Base-by-base conservation (phyloP, 75 land plant genomes). In the Picea glauca region DNA sequence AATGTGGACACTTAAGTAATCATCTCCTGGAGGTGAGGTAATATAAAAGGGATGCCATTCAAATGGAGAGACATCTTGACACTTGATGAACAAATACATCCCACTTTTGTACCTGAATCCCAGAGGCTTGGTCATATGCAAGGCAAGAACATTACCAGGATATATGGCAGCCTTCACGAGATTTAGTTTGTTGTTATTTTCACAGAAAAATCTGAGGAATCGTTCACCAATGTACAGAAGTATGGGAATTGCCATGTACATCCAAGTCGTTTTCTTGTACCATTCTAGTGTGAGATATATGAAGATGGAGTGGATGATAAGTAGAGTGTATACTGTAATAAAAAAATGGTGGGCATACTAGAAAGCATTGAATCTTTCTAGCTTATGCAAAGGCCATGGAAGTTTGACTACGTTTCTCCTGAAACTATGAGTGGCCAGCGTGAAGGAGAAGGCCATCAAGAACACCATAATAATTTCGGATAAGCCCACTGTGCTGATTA, bases 41-140 rank as follows among this genome's bases (percentile, higher is more conserved):
- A 93, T 91, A 13, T 93, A 91, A 72, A 93, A 93, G 14, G 95
- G 93, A 83, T 93, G 95, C 93, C 95, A 91, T 86, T 93, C 93
- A 59, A 89, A 93, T 21, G 79, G 77, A 35, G 96, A 93, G 70
- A 93, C 77, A 78, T 91, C 87, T 23, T 93, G 94, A 64, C 92
- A 93, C 80, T 91, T 93, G 82, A 93, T 81, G 61, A 91, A 93
- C 7, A 93, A 68, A 76, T 93, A 93, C 94, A 91, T 89, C 62
- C 93, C 93, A 83, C 96, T 93, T 77, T 88, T 84, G 85, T 93
- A 93, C 78, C 85, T 89, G 84, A 93, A 93, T 67, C 89, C 88
- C 35, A 81, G 85, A 76, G 96, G 96, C 76, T 88, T 93, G 68
- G 62, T 84, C 89, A 93, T 86, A 67, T 93, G 83, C 33, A 93